Conservation (phyloP, 108 stramenopile species). For the Cafeteria roenbergensis region DNA sequence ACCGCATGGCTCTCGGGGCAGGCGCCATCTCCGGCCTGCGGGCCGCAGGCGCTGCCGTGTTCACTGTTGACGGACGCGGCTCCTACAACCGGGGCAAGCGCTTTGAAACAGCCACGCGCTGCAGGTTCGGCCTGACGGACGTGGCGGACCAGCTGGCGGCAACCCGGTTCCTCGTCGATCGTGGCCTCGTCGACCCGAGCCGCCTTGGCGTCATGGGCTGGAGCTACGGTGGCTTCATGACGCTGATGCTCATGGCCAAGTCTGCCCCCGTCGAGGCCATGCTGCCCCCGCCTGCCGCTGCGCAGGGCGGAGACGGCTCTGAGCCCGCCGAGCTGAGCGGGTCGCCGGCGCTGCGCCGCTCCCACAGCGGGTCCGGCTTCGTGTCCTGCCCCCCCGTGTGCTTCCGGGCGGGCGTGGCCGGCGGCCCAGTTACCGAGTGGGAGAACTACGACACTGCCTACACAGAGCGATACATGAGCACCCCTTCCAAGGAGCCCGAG, state of each 20-base stretch:
- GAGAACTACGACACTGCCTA: slow-evolving; percentile 88
- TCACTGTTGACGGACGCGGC: slow-evolving; percentile 87
- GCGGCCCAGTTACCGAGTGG: slow-evolving; percentile 86
- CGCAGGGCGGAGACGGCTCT: too few species aligned
- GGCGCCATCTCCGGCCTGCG: slow-evolving; percentile 23
- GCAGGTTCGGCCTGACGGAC: slow-evolving; percentile 63
- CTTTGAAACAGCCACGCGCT: slow-evolving; percentile 65
- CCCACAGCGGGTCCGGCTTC: too few species aligned
- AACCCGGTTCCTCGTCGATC: slow-evolving; percentile 45
- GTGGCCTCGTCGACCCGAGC: slow-evolving; percentile 57
- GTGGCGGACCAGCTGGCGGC: slow-evolving; percentile 74
- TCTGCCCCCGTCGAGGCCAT: slow-evolving; percentile 67
- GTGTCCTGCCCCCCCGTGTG: too few species aligned
- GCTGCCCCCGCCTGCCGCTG: too few species aligned
- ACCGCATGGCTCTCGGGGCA: slow-evolving; percentile 36
- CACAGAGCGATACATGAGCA: slow-evolving; percentile 84
- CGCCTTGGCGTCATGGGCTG: slow-evolving; percentile 82
- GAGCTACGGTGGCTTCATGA: slow-evolving; percentile 84
- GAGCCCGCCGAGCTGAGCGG: too few species aligned
- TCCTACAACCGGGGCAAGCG: slow-evolving; percentile 61
- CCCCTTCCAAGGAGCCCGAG: slow-evolving; percentile 53
- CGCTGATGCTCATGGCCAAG: slow-evolving; percentile 67
- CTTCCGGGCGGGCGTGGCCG: slow-evolving; percentile 68
- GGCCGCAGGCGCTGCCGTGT: slow-evolving; percentile 65
- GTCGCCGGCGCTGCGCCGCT: too few species aligned